Evolutionary conservation across 148 eudicot species (phyloP), one percentile per base, ranked within the genome.

Genomic region (Fagopyrum homotropicum): DNA sequence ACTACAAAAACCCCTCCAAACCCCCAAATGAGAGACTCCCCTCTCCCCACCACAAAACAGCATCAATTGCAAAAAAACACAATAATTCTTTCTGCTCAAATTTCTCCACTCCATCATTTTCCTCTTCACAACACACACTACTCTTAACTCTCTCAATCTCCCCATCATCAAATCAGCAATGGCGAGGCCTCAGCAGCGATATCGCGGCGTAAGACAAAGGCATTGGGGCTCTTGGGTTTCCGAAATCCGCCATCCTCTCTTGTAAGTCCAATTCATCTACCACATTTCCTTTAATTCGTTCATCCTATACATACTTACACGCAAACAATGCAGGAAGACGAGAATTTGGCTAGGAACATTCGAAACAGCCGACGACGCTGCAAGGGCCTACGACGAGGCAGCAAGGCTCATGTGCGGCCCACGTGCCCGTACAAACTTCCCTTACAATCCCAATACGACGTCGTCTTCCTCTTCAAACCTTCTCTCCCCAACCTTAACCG

Each of bases 201-300:
- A 82, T 75, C 83, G 93, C 2, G 97, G 97, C 1, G 97, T 91
- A 9, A 81, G 97, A 9, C 97, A 91, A 80, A 77, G 97, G 84
- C 97, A 91, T 79, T 91, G 97, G 97, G 97, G 97, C 5, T 91
- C 97, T 72, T 91, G 97, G 97, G 97, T 91, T 29, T 91, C 97
- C 46, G 97, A 91, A 82, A 91, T 91, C 70, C 96, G 91, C 45
- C 96, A 91, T 48, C 96, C 96, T 68, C 76, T 90, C 4, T 51
- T 90, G 94, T 90, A 88, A 86, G 95, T 26, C 4, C 43, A 2
- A 2, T 59, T 35, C 40, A 35, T 35, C 40, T 35, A 35, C 40
- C 40, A 35, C 40, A 35, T 35, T 35, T 35, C 3, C 40, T 1
- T 35, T 35, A 1, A 35, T 35, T 35, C 40, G 1, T 22, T 22